These are phyloP conservation scores for Cytospora schulzeri DNA, from an alignment of 2,329 filamentous ascomycete genomes.

Conservation along the genomic window DNA sequence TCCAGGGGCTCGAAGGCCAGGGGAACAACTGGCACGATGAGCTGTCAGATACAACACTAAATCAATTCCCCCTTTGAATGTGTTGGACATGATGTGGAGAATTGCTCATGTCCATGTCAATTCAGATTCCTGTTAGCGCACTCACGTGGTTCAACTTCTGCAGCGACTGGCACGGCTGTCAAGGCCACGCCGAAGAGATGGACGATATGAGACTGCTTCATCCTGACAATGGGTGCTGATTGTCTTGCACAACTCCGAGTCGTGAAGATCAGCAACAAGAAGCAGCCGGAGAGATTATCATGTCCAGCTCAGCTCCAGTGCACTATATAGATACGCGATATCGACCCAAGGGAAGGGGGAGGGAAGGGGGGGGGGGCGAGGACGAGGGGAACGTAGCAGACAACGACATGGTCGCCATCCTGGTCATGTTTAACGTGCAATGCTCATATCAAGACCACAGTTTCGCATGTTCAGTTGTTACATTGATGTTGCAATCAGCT, in stretches of 20 bases:
- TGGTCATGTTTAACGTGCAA: background rate
- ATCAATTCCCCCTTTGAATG: background rate
- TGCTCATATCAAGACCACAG: background rate
- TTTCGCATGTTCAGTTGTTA: background rate
- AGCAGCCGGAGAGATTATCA: background rate
- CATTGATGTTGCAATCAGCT: background rate
- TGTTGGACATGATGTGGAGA: background rate
- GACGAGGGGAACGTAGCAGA: background rate
- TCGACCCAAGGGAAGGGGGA: background rate
- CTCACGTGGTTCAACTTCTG: conserved; percentile 9
- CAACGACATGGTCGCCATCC: background rate
- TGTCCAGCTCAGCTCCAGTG: background rate
- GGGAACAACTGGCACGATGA: conserved; percentile 4
- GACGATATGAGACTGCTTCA: background rate
- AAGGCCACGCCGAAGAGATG: background rate
- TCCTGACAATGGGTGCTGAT: background rate
- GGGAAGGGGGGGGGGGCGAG: background rate
- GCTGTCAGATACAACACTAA: background rate
- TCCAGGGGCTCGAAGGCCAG: conserved; percentile 31
- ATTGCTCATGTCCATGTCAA: no score
- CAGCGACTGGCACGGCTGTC: background rate
- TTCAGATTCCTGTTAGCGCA: background rate
- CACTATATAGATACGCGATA: background rate
- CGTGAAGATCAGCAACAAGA: background rate
- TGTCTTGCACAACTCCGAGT: background rate